Conservation (phyloP, 257 asterid species). For the Fraxinus quadrangulata region DNA sequence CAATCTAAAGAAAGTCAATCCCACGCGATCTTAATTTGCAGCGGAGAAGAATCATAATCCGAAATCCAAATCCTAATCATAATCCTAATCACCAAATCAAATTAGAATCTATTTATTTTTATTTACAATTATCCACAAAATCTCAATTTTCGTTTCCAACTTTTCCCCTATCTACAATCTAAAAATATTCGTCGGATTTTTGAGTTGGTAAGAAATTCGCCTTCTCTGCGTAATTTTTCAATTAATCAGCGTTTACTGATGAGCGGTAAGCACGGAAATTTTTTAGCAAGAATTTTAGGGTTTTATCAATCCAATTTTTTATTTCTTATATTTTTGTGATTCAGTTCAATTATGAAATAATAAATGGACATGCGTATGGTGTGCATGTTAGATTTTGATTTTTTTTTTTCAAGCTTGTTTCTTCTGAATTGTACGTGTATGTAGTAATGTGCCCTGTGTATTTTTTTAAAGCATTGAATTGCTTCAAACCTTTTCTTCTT, state of each 20-base stretch:
- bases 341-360: background rate
- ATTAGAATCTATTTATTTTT: slow-evolving; percentile 17
- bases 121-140: slow-evolving; percentile 11
- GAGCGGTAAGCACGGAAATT: background rate
- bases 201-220: slow-evolving; percentile 20
- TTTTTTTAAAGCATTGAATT: background rate
- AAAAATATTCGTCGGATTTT: slow-evolving; percentile 20
- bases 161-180: background rate
- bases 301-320: background rate
- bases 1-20: slow-evolving; percentile 30
- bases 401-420: background rate
- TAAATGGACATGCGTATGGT: background rate
- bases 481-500: background rate
- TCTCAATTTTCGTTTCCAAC: slow-evolving; percentile 11
- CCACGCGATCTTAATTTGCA: slow-evolving; percentile 26
- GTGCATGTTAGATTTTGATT: background rate
- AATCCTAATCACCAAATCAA: slow-evolving; percentile 24
- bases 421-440: slow-evolving; percentile 13
- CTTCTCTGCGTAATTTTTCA: background rate
- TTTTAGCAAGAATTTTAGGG: slow-evolving; percentile 1
- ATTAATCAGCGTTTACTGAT: background rate
- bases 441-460: slow-evolving; percentile 2
- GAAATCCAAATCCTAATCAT: slow-evolving; percentile 24
- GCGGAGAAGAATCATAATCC: slow-evolving; percentile 35
- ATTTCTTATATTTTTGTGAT: background rate